phyloP scores from a whole-genome alignment of 805 yeast genomes.

The Metschnikowia chrysomelidarum region DNA sequence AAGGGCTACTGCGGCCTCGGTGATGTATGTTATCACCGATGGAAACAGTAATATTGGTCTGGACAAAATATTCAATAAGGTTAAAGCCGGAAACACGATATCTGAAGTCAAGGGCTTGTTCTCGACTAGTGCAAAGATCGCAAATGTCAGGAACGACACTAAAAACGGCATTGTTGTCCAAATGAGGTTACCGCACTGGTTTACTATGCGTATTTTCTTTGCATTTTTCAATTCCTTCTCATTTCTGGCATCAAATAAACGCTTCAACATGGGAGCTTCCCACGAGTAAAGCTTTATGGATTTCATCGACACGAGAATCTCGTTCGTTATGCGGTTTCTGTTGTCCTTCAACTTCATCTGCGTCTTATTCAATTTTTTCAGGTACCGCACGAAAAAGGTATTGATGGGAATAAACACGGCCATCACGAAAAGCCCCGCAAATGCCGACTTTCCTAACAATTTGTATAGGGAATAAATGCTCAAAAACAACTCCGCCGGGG shows the following conservation, averaged over 20 bases:
- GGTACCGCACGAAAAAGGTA: conserved; percentile 18
- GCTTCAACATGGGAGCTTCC: conserved; percentile 26
- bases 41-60: conserved; percentile 63
- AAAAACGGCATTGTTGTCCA: conserved; percentile 67
- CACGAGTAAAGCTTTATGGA: conserved; percentile 28
- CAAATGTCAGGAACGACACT: conserved; percentile 62
- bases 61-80: conserved; percentile 56
- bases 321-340: conserved; percentile 23
- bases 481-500: conserved; percentile 19
- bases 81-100: conserved; percentile 64
- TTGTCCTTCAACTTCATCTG: conserved; percentile 22
- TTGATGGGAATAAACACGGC: conserved; percentile 20
- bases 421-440: conserved; percentile 21
- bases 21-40: conserved; percentile 49
- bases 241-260: conserved; percentile 22
- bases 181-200: conserved; percentile 47
- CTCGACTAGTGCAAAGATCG: conserved; percentile 46
- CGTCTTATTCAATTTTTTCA: conserved; percentile 12
- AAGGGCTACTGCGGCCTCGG: conserved; percentile 60
- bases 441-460: conserved; percentile 23
- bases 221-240: conserved; percentile 20
- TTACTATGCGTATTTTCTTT: conserved; percentile 24
- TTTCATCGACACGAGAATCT: conserved; percentile 24
- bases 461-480: conserved; percentile 23
- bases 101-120: conserved; percentile 59